These are phyloP conservation scores for Rutstroemia sp. DNA, from an alignment of 2,329 filamentous ascomycete genomes.

Conservation along the genomic window DNA sequence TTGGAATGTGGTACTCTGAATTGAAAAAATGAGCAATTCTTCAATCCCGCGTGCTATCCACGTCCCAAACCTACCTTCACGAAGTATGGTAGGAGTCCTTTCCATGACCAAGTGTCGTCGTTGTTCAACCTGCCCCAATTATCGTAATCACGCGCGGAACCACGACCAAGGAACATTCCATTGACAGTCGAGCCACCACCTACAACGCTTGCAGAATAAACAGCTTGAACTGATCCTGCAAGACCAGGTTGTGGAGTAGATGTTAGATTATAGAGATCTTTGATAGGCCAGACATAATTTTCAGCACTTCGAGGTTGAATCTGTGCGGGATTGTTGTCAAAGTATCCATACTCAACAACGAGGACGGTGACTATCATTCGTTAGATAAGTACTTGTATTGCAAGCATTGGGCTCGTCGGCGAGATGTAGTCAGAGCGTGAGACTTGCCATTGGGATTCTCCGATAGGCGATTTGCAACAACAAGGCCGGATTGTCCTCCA, in stretches of 20 bases:
- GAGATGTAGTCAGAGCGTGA: not conserved
- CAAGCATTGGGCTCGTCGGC: not conserved
- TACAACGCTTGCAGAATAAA: conserved; percentile 32
- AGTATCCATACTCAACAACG: conserved; percentile 43
- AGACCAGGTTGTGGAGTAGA: conserved; percentile 29
- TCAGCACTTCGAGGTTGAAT: conserved; percentile 38
- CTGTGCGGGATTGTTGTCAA: conserved; percentile 40
- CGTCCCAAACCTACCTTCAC: conserved; percentile 31
- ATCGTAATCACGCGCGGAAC: conserved; percentile 32
- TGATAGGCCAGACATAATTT: conserved; percentile 27
- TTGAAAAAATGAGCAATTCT: not conserved
- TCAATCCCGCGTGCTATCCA: not conserved
- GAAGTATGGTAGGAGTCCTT: conserved; percentile 44
- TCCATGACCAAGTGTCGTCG: conserved; percentile 38
- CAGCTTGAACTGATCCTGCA: conserved; percentile 29
- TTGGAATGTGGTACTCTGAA: conserved; percentile 32
- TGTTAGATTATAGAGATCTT: not conserved
- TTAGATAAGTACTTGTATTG: not conserved
- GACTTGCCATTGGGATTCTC: not conserved
- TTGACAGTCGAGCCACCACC: conserved; percentile 38
- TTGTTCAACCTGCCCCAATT: conserved; percentile 41
- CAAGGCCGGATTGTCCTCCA: not conserved
- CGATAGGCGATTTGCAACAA: not conserved
- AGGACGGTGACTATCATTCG: conserved; percentile 27
- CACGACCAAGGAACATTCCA: conserved; percentile 17